Evolutionary conservation across 306 rosid genomes (phyloP), one percentile per base, ranked within the genome.

Genomic region (Vigna hirtella): DNA sequence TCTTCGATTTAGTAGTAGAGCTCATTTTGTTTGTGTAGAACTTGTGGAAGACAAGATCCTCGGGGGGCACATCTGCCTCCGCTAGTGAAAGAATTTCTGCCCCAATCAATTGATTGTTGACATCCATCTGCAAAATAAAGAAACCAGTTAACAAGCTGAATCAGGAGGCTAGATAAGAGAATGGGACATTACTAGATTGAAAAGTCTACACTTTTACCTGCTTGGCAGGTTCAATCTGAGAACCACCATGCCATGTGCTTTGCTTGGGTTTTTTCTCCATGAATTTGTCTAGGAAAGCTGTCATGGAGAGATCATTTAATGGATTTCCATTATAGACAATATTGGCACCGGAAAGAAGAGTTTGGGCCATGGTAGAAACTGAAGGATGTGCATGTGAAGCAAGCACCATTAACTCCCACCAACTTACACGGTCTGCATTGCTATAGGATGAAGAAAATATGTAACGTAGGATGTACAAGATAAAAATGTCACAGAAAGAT

Each of bases 301-400:
- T 48, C 5, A 93, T 86, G 10, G 96, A 87, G 10, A 91, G 85
- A 75, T 93, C 99, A 48, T 87, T 81, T 48, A 95, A 77, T 0
- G 99, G 99, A 80, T 95, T 93, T 85, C 99, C 98, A 16, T 93
- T 83, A 81, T 95, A 95, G 58, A 95, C 88, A 26, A 95, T 93
- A 80, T 93, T 91, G 48, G 97, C 92, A 36, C 99, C 99, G 8
- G 91, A 93, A 30, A 95, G 96, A 83, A 95, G 91, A 7, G 98
- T 93, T 71, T 34, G 81, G 38, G 99, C 99, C 98, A 91, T 91
- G 43, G 92, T 93, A 40, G 99, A 81, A 66, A 95, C 99, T 10
- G 99, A 93, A 16, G 98, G 99, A 81, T 95, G 97, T 65, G 88
- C 88, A 78, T 93, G 98, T 24, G 97, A 93, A 77, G 99, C 96